Conservation (phyloP, 1,284 basidiomycete species). For the Hemileia vastatrix region DNA sequence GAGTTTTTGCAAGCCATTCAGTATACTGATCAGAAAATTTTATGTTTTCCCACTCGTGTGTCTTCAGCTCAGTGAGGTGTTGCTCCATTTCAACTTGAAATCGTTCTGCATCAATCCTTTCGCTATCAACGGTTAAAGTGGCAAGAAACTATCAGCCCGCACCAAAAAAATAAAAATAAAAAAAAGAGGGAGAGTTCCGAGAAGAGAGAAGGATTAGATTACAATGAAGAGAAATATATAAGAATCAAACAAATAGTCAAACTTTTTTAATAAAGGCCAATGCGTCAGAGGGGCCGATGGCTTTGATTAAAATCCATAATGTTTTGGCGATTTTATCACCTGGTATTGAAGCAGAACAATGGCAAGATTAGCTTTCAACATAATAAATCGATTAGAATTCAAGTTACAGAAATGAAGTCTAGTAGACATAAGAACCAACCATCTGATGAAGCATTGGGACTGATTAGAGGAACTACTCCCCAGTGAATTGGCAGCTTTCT, state of each 20-base stretch:
- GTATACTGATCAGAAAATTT: too few relatives aligned
- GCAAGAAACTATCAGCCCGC: too few relatives aligned
- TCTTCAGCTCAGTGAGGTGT: neutral
- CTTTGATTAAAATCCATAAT: constrained; percentile 9
- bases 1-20: too few relatives aligned
- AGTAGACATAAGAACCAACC: constrained; percentile 32
- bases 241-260: neutral
- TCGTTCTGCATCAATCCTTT: constrained; percentile 2
- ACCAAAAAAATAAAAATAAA: too few relatives aligned
- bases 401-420: neutral
- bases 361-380: neutral
- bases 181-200: too few relatives aligned
- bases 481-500: constrained; percentile 66
- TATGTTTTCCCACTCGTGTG: too few relatives aligned
- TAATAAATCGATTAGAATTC: neutral
- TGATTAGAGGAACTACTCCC: constrained; percentile 65
- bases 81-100: constrained; percentile 1
- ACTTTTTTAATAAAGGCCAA: constrained; percentile 16
- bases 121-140: neutral
- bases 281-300: constrained; percentile 10
- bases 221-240: neutral
- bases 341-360: neutral
- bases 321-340: constrained; percentile 7
- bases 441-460: constrained; percentile 52
- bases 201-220: neutral